Evolutionary conservation across 768 basidiomycete genomes (phyloP).

Genomic region (Leccinum subgranulosum): DNA sequence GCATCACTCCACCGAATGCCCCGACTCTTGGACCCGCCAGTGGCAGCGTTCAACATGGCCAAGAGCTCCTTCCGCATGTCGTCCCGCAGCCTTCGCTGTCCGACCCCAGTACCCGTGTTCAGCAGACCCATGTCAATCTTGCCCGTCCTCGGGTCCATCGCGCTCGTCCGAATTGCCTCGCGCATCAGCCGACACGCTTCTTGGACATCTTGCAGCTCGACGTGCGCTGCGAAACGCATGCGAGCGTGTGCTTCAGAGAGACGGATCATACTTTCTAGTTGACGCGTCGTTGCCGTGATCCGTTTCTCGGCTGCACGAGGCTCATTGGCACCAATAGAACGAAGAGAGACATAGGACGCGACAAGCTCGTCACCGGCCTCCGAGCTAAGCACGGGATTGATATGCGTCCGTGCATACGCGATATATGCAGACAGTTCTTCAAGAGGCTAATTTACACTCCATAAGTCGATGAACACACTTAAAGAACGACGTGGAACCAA

Average conservation of each 20-base stretch:
- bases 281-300: conserved; percentile 97
- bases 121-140: conserved; percentile 97
- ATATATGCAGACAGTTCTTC: conserved; percentile 93
- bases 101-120: conserved; percentile 87
- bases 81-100: conserved; percentile 82
- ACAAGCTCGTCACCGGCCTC: conserved; percentile 85
- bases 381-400: conserved; percentile 85
- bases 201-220: conserved; percentile 82
- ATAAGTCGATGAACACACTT: conserved; percentile 5
- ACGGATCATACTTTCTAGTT: conserved; percentile 96
- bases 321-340: conserved; percentile 82
- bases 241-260: conserved; percentile 95
- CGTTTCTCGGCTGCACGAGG: conserved; percentile 85
- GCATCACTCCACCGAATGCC: conserved; percentile 83
- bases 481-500: conserved; percentile 35
- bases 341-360: conserved; percentile 87
- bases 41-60: conserved; percentile 49
- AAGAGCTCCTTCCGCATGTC: conserved; percentile 86
- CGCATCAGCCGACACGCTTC: conserved; percentile 96
- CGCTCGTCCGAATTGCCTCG: conserved; percentile 90
- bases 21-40: conserved; percentile 44
- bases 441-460: conserved; percentile 56
- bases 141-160: conserved; percentile 94
- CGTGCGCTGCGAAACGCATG: conserved; percentile 88
- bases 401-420: conserved; percentile 82